phyloP scores from a whole-genome alignment of 2,329 filamentous ascomycete genomes.

The Trichoderma cornu-damae region DNA sequence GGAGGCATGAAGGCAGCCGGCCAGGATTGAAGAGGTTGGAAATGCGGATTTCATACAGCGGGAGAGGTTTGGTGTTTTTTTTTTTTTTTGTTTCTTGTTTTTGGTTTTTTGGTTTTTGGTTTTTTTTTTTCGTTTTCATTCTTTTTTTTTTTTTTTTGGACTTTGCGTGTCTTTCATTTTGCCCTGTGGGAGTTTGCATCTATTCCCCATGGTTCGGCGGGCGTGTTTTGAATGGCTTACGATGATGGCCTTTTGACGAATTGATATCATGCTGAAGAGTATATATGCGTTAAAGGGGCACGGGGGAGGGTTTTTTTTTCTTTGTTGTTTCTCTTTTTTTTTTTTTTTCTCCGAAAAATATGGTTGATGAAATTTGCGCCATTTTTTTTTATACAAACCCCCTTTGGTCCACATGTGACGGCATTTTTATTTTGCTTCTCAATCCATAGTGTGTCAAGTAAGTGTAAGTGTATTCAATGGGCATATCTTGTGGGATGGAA shows the following conservation, averaged over 20 bases:
- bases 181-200: slow-evolving; percentile 12
- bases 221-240: slow-evolving; percentile 16
- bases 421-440: not conserved
- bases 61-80: not conserved
- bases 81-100: too few species aligned
- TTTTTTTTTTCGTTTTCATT: too few species aligned
- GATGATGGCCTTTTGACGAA: not conserved
- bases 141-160: too few species aligned
- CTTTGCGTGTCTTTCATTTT: not conserved
- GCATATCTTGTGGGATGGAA: not conserved
- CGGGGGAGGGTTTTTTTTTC: too few species aligned
- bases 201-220: slow-evolving; percentile 11
- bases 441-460: not conserved
- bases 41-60: not conserved
- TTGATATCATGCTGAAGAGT: slow-evolving; percentile 7
- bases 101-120: too few species aligned
- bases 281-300: slow-evolving; percentile 9
- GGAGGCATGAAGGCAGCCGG: slow-evolving; percentile 27
- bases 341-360: slow-evolving; percentile 1
- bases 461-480: too few species aligned
- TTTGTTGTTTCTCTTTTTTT: too few species aligned
- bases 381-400: not conserved
- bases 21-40: not conserved
- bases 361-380: slow-evolving; percentile 11
- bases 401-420: not conserved